Evolutionary conservation across 2,329 filamentous ascomycete species (phyloP).

Genomic region (Colletotrichum sp.): DNA sequence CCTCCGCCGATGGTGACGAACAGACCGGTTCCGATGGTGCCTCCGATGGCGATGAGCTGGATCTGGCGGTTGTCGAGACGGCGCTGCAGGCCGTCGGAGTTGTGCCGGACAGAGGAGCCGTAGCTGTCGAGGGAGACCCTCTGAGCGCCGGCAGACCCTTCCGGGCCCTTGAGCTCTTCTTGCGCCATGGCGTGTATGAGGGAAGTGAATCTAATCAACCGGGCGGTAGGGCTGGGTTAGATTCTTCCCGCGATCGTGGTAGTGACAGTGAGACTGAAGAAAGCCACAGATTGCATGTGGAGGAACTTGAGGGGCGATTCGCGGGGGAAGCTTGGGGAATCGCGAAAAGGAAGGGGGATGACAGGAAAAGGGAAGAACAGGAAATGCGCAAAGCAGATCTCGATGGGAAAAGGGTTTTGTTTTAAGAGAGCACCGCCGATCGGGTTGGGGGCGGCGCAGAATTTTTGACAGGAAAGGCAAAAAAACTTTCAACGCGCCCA

Average conservation of each 20-base stretch:
- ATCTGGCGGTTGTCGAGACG: slow-evolving; percentile 38
- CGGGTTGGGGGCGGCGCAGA: not conserved
- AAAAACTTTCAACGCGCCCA: not conserved
- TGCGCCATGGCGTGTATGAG: not conserved
- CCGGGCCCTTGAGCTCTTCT: slow-evolving; percentile 12
- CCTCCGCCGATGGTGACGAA: slow-evolving; percentile 52
- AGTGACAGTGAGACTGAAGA: not conserved
- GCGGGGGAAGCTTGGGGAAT: not conserved
- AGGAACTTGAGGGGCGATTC: not conserved
- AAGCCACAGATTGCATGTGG: slow-evolving; percentile 11
- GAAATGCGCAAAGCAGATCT: not conserved
- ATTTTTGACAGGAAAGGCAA: not conserved
- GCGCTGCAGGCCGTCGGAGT: slow-evolving; percentile 36
- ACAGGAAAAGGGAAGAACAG: not conserved
- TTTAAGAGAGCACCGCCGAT: slow-evolving; percentile 1
- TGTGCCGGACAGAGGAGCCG: slow-evolving; percentile 18
- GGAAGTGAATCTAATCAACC: not conserved
- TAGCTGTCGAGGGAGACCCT: slow-evolving; percentile 15
- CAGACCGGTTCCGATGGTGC: slow-evolving; percentile 52
- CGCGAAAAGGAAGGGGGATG: not conserved
- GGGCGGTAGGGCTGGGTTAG: not conserved
- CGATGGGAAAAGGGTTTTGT: slow-evolving; percentile 5
- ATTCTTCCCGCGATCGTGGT: not conserved
- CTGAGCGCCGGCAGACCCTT: not conserved
- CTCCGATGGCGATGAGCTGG: slow-evolving; percentile 52